Evolutionary conservation across 352 stramenopile species (phyloP), one percentile per base, ranked within the genome.

Genomic region (Globisporangium viniferum): DNA sequence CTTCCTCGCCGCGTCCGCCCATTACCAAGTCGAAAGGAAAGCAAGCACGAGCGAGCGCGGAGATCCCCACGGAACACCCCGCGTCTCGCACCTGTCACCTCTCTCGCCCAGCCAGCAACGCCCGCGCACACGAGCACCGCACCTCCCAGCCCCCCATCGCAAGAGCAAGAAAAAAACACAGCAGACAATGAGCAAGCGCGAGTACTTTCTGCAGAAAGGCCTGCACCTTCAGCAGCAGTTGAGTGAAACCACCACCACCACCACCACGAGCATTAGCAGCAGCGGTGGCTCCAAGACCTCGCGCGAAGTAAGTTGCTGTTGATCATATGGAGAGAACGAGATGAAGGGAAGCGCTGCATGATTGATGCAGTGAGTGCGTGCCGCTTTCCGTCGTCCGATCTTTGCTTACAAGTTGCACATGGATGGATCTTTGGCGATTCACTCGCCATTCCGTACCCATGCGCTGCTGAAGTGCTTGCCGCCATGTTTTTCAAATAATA

Each of bases 181-280:
- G 76, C 70, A 83, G 76, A 75, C 72, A 95, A 84, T 71, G 77
- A 84, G 72, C 79, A 93, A 92, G 77, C 86, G 80, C 75, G 88
- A 93, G 62, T 94, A 95, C 69, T 80, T 84, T 73, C 68, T 94
- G 60, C 84, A 92, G 75, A 93, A 93, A 71, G 88, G 84, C 15
- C 80, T 89, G 57, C 84, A 92, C 76, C 80, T 94, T 60, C 76
- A 95, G 84, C 86, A 88, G 67, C 82, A 94, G 64, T 66, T 74
- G 55, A 86, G 83, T 62, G 83, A 90, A 68, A 78, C 84, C 66
- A 73, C 78, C 58, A 69, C 75, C 35, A 61, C 67, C 27, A 59
- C 62, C 5, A 58, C 51, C 33, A 71, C 63, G 68, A 72, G 60
- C 60, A 61, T 31, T 24, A 70, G 67, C 66, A 74, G 64, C 62